Conservation (phyloP, 108 stramenopile species). For the Fragilaria radians region DNA sequence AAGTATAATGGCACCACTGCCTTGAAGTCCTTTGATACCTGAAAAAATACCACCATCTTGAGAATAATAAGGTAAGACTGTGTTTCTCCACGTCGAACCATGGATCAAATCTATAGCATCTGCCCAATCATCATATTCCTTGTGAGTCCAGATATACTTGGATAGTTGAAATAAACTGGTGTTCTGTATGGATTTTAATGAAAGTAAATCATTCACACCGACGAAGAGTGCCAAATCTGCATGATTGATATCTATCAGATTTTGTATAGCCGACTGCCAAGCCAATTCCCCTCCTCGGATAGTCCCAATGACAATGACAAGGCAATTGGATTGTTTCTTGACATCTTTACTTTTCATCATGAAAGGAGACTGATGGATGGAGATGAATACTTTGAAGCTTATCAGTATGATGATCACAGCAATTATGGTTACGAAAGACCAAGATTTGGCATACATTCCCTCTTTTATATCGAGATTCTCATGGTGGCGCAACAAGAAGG, state of each 20-base stretch:
- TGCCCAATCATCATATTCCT: slow-evolving; percentile 38
- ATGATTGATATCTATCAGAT: slow-evolving; percentile 31
- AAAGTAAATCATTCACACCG: slow-evolving; percentile 8
- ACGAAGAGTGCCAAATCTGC: slow-evolving; percentile 38
- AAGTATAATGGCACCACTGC: slow-evolving; percentile 30
- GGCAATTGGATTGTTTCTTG: too few relatives aligned
- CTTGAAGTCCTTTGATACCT: slow-evolving; percentile 15
- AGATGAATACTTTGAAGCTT: too few relatives aligned
- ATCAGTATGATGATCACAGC: too few relatives aligned
- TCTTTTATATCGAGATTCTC: too few relatives aligned
- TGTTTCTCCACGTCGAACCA: slow-evolving; percentile 18
- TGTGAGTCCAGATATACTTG: slow-evolving; percentile 24
- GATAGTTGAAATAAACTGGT: slow-evolving; percentile 19
- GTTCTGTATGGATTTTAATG: too few relatives aligned
- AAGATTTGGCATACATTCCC: too few relatives aligned
- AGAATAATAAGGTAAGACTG: slow-evolving; percentile 2
- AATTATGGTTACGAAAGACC: too few relatives aligned
- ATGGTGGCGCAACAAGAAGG: too few relatives aligned
- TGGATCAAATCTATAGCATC: slow-evolving; percentile 38
- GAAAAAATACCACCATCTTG: slow-evolving; percentile 12
- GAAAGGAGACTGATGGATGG: too few relatives aligned
- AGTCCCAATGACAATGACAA: slow-evolving; percentile 36
- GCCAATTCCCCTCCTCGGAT: slow-evolving; percentile 38
- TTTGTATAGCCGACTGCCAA: slow-evolving; percentile 29
- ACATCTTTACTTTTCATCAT: too few relatives aligned